These are phyloP conservation scores for Boletus huronensis DNA, from an alignment of 768 basidiomycete species.

Conservation along the genomic window DNA sequence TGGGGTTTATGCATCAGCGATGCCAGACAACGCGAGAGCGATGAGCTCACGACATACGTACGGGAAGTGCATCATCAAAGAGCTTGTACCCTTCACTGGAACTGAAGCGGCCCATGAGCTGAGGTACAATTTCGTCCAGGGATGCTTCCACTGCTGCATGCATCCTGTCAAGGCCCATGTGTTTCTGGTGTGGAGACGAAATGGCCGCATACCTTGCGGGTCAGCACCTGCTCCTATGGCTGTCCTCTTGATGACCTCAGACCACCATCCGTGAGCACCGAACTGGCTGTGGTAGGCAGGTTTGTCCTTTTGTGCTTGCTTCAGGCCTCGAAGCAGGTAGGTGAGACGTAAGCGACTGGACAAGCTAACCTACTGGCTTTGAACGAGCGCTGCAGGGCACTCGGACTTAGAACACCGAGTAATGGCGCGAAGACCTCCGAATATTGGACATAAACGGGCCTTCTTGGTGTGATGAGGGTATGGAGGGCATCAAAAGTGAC, in stretches of 20 bases:
- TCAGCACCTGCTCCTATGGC: conserved; percentile 74
- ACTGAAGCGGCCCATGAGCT: conserved; percentile 65
- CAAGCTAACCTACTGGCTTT: conserved; percentile 42
- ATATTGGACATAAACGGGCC: conserved; percentile 61
- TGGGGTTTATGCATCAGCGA: conserved; percentile 22
- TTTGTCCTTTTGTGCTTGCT: conserved; percentile 51
- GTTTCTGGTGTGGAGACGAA: conserved; percentile 18
- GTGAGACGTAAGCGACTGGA: neutral
- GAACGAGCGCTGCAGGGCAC: conserved; percentile 54
- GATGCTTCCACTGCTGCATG: conserved; percentile 50
- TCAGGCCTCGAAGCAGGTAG: conserved; percentile 36
- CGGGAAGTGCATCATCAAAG: conserved; percentile 52
- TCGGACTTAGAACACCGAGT: conserved; percentile 57
- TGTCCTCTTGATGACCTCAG: conserved; percentile 70
- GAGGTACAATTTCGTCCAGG: conserved; percentile 54
- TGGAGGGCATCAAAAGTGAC: conserved; percentile 79
- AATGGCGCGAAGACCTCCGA: conserved; percentile 63
- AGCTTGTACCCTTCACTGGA: conserved; percentile 65
- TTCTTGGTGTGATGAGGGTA: conserved; percentile 68
- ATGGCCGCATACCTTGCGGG: conserved; percentile 40
- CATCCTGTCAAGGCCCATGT: conserved; percentile 14
- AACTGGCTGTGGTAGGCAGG: conserved; percentile 49
- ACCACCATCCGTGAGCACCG: conserved; percentile 67
- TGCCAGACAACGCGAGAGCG: neutral
- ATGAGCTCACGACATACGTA: conserved; percentile 31